phyloP scores from a whole-genome alignment of 805 yeast genomes.

The Kazachstania viticola region DNA sequence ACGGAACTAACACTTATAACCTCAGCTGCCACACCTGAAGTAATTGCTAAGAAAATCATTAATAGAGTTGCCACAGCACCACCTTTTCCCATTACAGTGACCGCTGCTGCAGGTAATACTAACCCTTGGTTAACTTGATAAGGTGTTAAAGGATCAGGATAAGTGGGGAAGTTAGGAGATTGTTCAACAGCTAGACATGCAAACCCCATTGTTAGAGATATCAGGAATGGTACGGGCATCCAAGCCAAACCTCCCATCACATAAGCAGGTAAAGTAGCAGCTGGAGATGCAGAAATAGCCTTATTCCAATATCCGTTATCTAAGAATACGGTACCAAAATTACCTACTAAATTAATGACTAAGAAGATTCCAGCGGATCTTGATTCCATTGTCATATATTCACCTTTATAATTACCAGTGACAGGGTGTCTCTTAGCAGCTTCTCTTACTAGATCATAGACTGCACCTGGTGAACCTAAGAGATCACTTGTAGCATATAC shows the following conservation, averaged over 20 bases:
- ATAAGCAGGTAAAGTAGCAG: constrained; percentile 78
- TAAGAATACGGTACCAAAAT: constrained; percentile 78
- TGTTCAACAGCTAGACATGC: constrained; percentile 66
- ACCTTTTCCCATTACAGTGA: constrained; percentile 72
- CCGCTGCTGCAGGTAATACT: constrained; percentile 58
- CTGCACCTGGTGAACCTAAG: constrained; percentile 73
- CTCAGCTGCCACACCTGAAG: constrained; percentile 88
- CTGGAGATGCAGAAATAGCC: constrained; percentile 78
- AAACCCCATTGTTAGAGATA: constrained; percentile 80
- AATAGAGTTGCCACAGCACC: constrained; percentile 79
- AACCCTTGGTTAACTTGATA: constrained; percentile 75
- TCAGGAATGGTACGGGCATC: constrained; percentile 81
- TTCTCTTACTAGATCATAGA: constrained; percentile 61
- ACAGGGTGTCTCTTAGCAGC: constrained; percentile 55
- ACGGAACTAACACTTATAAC: constrained; percentile 80
- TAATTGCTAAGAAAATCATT: constrained; percentile 82
- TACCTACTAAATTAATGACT: constrained; percentile 80
- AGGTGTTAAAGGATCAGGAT: constrained; percentile 52
- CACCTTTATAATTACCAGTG: constrained; percentile 73
- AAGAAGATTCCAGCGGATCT: constrained; percentile 80
- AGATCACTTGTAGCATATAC: constrained; percentile 58
- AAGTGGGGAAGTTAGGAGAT: constrained; percentile 67
- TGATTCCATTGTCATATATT: constrained; percentile 80
- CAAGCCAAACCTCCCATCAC: constrained; percentile 81
- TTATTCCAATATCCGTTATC: constrained; percentile 86